These are phyloP conservation scores for Microbotryum lychnidis-dioicae DNA, from an alignment of 1,284 basidiomycete genomes.

Conservation along the genomic window DNA sequence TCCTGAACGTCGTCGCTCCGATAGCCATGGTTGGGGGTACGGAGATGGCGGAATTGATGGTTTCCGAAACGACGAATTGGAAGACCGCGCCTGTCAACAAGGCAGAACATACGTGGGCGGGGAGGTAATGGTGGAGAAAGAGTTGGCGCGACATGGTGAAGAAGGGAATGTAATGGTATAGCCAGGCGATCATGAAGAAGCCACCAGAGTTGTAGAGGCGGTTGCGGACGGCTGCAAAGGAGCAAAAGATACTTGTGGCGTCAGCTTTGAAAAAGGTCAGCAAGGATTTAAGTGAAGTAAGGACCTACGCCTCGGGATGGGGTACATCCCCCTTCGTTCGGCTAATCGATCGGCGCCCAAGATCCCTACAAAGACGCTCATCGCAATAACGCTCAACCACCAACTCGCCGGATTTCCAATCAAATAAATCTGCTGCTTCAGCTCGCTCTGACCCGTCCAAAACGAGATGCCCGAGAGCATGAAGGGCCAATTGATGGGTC, in stretches of 20 bases:
- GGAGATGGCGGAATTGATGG: conserved; percentile 88
- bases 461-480: conserved; percentile 90
- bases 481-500: conserved; percentile 97
- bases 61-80: conserved; percentile 79
- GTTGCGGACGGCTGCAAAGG: conserved; percentile 66
- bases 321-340: conserved; percentile 70
- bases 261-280: not conserved
- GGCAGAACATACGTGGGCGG: conserved; percentile 69
- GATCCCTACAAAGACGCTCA: conserved; percentile 83
- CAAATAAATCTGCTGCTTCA: conserved; percentile 87
- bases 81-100: conserved; percentile 84
- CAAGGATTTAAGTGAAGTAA: not conserved
- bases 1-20: conserved; percentile 53
- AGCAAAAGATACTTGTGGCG: not conserved
- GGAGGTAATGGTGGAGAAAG: conserved; percentile 96
- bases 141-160: conserved; percentile 96
- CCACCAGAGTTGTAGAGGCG: conserved; percentile 89
- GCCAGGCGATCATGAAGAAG: conserved; percentile 92
- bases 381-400: conserved; percentile 81
- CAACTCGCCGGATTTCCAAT: conserved; percentile 90
- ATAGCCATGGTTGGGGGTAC: conserved; percentile 31
- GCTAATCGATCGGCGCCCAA: conserved; percentile 81
- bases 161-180: conserved; percentile 93
- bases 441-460: conserved; percentile 78
- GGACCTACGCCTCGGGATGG: conserved; percentile 72